phyloP scores from a whole-genome alignment of 352 stramenopile species.

The Plasmopara viticola region DNA sequence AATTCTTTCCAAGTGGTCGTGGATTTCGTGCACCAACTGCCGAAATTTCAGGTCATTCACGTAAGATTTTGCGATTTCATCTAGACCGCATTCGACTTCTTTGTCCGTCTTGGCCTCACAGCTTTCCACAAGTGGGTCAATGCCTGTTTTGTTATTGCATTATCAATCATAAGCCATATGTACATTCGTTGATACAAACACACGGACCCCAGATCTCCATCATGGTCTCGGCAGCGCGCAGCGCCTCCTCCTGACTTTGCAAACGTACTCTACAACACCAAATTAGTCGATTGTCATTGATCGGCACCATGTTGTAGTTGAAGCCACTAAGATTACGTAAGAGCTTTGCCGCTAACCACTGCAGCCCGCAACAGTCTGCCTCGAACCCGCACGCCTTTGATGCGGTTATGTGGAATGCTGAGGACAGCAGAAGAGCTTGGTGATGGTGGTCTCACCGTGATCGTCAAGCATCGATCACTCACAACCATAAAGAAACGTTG shows the following conservation, averaged over 20 bases:
- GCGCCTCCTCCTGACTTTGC: constrained; percentile 13
- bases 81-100: constrained; percentile 8
- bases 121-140: constrained; percentile 41
- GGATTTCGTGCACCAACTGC: constrained; percentile 30
- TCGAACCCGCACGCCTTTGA: constrained; percentile 32
- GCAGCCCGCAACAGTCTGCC: constrained; percentile 25
- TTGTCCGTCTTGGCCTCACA: constrained; percentile 2
- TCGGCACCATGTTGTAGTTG: not conserved
- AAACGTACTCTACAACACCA: constrained; percentile 26
- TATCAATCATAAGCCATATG: not conserved
- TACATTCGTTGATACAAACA: not conserved
- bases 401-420: constrained; percentile 10
- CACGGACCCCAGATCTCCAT: constrained; percentile 39
- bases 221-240: constrained; percentile 30
- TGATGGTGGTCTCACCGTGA: constrained; percentile 6
- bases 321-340: constrained; percentile 23
- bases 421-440: constrained; percentile 11
- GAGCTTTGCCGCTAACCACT: constrained; percentile 10
- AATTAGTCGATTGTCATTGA: not conserved
- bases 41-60: constrained; percentile 30
- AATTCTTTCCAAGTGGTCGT: constrained; percentile 27
- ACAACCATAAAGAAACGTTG: constrained; percentile 25
- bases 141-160: constrained; percentile 14
- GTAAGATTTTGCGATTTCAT: constrained; percentile 25
- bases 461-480: constrained; percentile 11